Evolutionary conservation across 2,329 filamentous ascomycete genomes (phyloP), one percentile per base, ranked within the genome.

Genomic region (Arthroderma uncinatum): DNA sequence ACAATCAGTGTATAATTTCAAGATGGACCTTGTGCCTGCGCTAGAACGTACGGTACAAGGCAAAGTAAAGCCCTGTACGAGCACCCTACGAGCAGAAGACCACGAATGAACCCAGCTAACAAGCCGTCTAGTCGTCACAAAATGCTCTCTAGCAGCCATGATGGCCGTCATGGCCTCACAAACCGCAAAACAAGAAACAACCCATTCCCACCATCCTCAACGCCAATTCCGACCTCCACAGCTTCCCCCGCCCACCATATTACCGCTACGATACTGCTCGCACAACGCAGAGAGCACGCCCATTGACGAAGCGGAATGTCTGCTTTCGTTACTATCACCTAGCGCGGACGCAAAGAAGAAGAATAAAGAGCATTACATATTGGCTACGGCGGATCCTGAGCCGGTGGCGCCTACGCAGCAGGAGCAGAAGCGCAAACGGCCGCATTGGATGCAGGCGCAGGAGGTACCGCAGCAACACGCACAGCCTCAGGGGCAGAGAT

Each of bases 41-140:
- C 76, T 96, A 30, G 82, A 91, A 68, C 81, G 87, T 58, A 93
- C 89, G n/a, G 77, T 95, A 2, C 89, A 94, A 67, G 91, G 89
- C 60, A 82, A 89, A 70, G 84, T 90, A 64, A 95, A 93, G 73
- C 86, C 88, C 53, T 85, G 83, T 88, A 76, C 57, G 82, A 76
- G 8, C 39, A 30, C 53, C 36, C 42, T 16, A 12, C 28, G 21
- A 7, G 5, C 2, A 28, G 23, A 53, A 21, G 12, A 44, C 8
- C n/a, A 14, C 3, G 6, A 48, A 42, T 12, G 25, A 16, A 34
- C 28, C 30, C 9, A 34, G 25, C 33, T 53, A 37, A 56, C 25
- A 23, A 53, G 33, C 54, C 55, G 47, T 74, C 75, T 80, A 54
- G 87, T 95, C 6, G 83, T 97, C 56, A 91, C 88, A 10, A 93